These are phyloP conservation scores for Podila epicladia DNA, from an alignment of 192 early-diverging fungal genomes.

Conservation along the genomic window DNA sequence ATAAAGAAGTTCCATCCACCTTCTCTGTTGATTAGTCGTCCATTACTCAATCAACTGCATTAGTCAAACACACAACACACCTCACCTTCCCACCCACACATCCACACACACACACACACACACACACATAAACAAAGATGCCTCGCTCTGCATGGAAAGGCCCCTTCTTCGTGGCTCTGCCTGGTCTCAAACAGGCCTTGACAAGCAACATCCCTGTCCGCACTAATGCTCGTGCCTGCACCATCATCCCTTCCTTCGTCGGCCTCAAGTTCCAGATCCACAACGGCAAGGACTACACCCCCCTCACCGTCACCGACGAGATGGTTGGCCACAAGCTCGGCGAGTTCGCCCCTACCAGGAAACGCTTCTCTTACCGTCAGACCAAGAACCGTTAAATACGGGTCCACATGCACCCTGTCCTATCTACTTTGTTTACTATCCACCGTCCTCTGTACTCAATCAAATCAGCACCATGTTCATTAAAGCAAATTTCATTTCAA, in stretches of 20 bases:
- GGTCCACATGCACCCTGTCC: neutral
- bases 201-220: slow-evolving; percentile 70
- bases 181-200: slow-evolving; percentile 70
- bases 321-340: slow-evolving; percentile 97
- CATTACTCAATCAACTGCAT: slow-evolving; percentile 1
- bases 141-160: slow-evolving; percentile 80
- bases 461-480: neutral
- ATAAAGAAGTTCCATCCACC: neutral
- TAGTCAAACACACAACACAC: neutral
- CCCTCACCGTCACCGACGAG: slow-evolving; percentile 86
- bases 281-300: slow-evolving; percentile 92
- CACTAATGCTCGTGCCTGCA: slow-evolving; percentile 83
- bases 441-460: neutral
- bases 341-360: slow-evolving; percentile 92
- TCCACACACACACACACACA: neutral
- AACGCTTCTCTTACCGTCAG: slow-evolving; percentile 81
- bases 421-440: neutral
- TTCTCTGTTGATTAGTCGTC: neutral
- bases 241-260: slow-evolving; percentile 91
- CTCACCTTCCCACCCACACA: neutral
- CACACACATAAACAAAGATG: slow-evolving; percentile 30
- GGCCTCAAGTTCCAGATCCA: slow-evolving; percentile 91
- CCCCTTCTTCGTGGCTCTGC: slow-evolving; percentile 63
- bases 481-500: too few relatives aligned
- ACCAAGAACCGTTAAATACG: slow-evolving; percentile 76